Evolutionary conservation across 1,139 yeast genomes (phyloP).

Genomic region (Pichia sp.): DNA sequence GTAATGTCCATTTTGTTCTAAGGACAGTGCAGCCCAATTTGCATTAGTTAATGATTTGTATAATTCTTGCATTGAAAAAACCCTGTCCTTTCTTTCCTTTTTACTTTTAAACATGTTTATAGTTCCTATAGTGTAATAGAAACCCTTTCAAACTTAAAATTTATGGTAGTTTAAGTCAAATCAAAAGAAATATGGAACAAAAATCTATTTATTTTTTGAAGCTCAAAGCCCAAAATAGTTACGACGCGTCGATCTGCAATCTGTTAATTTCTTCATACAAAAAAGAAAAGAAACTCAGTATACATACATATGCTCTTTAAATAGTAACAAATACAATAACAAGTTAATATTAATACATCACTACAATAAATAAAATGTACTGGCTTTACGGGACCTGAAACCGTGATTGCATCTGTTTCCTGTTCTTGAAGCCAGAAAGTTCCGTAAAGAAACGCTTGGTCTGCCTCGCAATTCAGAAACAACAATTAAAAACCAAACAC

Average conservation of each 20-base stretch:
- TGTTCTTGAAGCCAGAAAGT: background rate
- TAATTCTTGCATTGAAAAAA: slow-evolving; percentile 53
- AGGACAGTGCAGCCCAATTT: slow-evolving; percentile 31
- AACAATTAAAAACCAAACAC: background rate
- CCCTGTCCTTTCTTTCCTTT: slow-evolving; percentile 35
- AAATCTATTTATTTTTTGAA: too few relatives aligned
- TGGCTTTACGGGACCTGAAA: slow-evolving; percentile 54
- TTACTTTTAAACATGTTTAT: slow-evolving; percentile 36
- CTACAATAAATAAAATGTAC: slow-evolving; percentile 30
- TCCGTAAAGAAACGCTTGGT: background rate
- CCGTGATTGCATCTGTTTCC: background rate
- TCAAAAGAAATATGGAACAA: too few relatives aligned
- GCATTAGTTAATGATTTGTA: slow-evolving; percentile 30
- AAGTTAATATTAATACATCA: too few relatives aligned
- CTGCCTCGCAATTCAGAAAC: slow-evolving; percentile 1
- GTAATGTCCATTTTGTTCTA: slow-evolving; percentile 49
- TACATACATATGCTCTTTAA: background rate
- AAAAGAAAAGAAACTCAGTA: too few relatives aligned
- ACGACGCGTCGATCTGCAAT: too few relatives aligned
- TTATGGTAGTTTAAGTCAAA: too few relatives aligned
- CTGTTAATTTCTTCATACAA: too few relatives aligned
- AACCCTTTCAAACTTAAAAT: too few relatives aligned
- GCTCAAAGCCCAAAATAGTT: too few relatives aligned
- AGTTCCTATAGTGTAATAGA: too few relatives aligned
- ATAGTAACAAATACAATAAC: too few relatives aligned